Percentiles rank a stretch among this genome's conserved stretches.
Conservation (phyloP, 1,139 yeast species). For the Blastobotrys capitulatus region DNA sequence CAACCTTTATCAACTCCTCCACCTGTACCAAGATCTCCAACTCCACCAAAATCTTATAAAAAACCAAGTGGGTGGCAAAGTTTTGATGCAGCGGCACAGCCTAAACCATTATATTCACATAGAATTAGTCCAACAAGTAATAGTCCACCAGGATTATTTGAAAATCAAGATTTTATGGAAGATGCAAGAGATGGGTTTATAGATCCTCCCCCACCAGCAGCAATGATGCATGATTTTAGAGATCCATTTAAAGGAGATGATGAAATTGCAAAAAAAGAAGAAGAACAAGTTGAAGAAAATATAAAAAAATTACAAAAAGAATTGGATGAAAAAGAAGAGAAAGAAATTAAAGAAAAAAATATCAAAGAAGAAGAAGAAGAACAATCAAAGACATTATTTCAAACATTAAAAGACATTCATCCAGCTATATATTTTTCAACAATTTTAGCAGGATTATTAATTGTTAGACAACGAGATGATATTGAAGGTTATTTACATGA, state of each 20-base stretch:
- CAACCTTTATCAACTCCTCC: neutral
- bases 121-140: neutral
- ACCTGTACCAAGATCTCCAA: neutral
- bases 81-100: neutral
- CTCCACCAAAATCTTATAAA: neutral
- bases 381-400: constrained; percentile 1
- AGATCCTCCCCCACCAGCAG: constrained; percentile 8
- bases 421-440: constrained; percentile 24
- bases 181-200: neutral
- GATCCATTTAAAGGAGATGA: constrained; percentile 5
- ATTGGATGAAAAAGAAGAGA: neutral
- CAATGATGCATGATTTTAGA: constrained; percentile 6
- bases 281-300: neutral
- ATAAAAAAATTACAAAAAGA: neutral
- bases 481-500: constrained; percentile 22
- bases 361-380: neutral
- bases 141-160: constrained; percentile 1
- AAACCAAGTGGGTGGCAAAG: constrained; percentile 1
- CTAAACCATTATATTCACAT: neutral
- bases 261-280: constrained; percentile 3
- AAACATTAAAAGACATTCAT: constrained; percentile 14
- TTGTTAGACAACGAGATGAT: constrained; percentile 22
- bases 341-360: neutral
- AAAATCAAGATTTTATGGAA: neutral
- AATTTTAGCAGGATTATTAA: constrained; percentile 20